Conservation (phyloP, 805 yeast species). For the Nakazawaea populi region DNA sequence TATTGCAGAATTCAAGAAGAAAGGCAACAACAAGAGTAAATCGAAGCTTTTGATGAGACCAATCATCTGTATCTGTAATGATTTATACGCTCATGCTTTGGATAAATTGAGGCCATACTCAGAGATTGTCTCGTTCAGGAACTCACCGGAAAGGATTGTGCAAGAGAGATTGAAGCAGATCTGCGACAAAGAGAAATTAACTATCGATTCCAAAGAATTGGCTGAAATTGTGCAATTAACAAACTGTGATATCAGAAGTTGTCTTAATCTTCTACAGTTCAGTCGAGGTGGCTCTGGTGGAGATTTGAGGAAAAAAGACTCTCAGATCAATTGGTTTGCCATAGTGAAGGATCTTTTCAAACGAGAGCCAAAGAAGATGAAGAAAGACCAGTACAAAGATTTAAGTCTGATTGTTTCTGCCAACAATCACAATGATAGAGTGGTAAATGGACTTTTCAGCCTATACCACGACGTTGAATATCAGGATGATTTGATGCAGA, state of each 20-base stretch:
- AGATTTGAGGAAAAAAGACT: constrained; percentile 44
- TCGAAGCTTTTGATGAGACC: constrained; percentile 62
- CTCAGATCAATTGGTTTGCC: constrained; percentile 59
- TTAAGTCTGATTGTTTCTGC: constrained; percentile 41
- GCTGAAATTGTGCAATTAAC: constrained; percentile 63
- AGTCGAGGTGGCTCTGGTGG: constrained; percentile 22
- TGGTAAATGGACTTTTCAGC: constrained; percentile 68
- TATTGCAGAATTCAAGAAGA: constrained; percentile 19
- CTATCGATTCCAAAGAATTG: constrained; percentile 42
- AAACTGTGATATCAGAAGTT: constrained; percentile 81
- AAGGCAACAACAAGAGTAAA: constrained; percentile 18
- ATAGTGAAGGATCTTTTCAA: constrained; percentile 58
- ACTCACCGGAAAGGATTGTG: constrained; percentile 44
- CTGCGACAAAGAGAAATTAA: constrained; percentile 49
- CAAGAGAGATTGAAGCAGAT: constrained; percentile 43
- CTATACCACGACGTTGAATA: constrained; percentile 55
- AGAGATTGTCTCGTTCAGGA: constrained; percentile 63
- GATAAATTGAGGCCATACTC: constrained; percentile 69
- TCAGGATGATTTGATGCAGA: constrained; percentile 55
- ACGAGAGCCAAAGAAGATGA: constrained; percentile 38
- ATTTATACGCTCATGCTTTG: constrained; percentile 68
- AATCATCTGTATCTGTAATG: constrained; percentile 88
- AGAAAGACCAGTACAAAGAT: constrained; percentile 41
- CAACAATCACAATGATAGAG: constrained; percentile 52
- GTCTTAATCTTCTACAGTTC: constrained; percentile 81